Conservation (phyloP, 2,329 filamentous ascomycete species). For the Xylariaceae sp. region DNA sequence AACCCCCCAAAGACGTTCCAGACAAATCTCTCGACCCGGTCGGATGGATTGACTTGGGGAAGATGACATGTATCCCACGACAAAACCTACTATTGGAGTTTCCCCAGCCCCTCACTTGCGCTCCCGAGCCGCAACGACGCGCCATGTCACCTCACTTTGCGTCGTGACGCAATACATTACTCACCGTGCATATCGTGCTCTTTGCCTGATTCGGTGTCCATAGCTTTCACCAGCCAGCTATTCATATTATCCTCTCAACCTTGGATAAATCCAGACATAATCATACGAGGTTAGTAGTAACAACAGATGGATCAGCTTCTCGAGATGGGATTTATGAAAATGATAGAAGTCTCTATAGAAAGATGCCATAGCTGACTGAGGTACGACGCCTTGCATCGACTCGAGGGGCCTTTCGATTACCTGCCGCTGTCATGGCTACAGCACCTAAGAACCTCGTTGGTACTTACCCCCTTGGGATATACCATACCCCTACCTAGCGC, state of each 20-base stretch:
- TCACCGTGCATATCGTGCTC: neutral
- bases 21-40: slow-evolving; percentile 23
- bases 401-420: too few relatives aligned
- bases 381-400: too few relatives aligned
- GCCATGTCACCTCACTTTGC: neutral
- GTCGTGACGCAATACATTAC: slow-evolving; percentile 1
- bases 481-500: slow-evolving; percentile 14
- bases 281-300: too few relatives aligned
- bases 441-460: too few relatives aligned
- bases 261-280: too few relatives aligned
- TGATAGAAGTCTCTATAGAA: too few relatives aligned
- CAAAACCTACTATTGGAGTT: slow-evolving; percentile 8
- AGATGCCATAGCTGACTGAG: too few relatives aligned
- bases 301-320: too few relatives aligned
- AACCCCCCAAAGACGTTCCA: slow-evolving; percentile 1
- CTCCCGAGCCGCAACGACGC: slow-evolving; percentile 3
- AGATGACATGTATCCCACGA: slow-evolving; percentile 12
- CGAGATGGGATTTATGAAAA: too few relatives aligned
- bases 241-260: too few relatives aligned
- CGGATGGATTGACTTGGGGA: slow-evolving; percentile 28
- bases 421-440: too few relatives aligned
- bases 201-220: neutral
- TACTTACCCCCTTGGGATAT: slow-evolving; percentile 2
- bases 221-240: too few relatives aligned
- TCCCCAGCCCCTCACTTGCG: slow-evolving; percentile 7